phyloP scores from a whole-genome alignment of 108 stramenopile genomes.

The Epithemia pelagica region DNA sequence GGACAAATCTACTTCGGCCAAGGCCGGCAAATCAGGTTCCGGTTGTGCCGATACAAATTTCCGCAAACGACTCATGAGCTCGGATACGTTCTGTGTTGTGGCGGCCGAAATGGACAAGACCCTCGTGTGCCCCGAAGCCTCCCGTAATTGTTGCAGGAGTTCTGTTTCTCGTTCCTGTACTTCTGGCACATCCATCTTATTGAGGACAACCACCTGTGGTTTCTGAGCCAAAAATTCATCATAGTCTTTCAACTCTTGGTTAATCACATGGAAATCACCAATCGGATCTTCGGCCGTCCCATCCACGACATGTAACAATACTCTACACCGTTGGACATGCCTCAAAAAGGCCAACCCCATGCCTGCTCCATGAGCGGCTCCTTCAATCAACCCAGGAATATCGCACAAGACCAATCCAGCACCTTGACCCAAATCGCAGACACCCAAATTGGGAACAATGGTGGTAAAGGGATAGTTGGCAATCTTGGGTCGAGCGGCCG shows the following conservation, averaged over 20 bases:
- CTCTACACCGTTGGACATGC: constrained; percentile 88
- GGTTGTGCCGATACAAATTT: constrained; percentile 82
- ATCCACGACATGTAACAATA: constrained; percentile 92
- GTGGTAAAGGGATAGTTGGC: constrained; percentile 98
- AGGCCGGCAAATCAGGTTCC: constrained; percentile 57
- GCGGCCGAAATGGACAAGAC: constrained; percentile 85
- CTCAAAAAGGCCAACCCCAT: constrained; percentile 85
- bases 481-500: constrained; percentile 91
- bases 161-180: constrained; percentile 70
- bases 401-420: constrained; percentile 87
- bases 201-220: constrained; percentile 93
- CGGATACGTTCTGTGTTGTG: constrained; percentile 75
- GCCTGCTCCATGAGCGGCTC: constrained; percentile 75
- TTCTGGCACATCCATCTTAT: constrained; percentile 89
- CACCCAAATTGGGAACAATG: constrained; percentile 94
- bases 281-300: constrained; percentile 90
- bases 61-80: constrained; percentile 87
- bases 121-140: constrained; percentile 73
- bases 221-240: constrained; percentile 81
- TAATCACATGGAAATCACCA: constrained; percentile 89
- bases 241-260: constrained; percentile 82
- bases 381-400: constrained; percentile 92
- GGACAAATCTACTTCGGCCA: constrained; percentile 75
- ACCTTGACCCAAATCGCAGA: constrained; percentile 80
- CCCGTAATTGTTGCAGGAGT: constrained; percentile 52